Base-by-base conservation (phyloP, 2,329 filamentous ascomycete genomes). In the Fusarium udum region DNA sequence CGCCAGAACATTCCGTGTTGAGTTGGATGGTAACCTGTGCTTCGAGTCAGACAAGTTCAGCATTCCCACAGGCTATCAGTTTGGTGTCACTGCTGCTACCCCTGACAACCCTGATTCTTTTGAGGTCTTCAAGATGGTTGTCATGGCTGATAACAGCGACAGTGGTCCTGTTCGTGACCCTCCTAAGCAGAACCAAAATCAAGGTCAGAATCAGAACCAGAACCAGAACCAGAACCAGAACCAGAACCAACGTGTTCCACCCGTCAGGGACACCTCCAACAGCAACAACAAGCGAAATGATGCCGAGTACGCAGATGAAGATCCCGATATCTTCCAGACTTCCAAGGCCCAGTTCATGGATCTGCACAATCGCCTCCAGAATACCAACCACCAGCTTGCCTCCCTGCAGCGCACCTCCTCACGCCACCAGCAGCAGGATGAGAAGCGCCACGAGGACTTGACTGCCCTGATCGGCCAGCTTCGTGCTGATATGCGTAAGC, bases 101-200 rank as follows among this genome's bases (percentile, higher is more conserved):
- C 93, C 94, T 36, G 95, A 98, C 75, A 95, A 91, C 77, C 95
- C 96, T 2, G 96, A 99, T 83, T 97, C 94, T 10, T 97, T 98
- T 78, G 96, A 99, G 83, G 83, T 97, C 74, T 96, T 95, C 86
- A 97, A 95, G 81, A 89, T 98, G 79, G 87, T 93, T 40, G 89
- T 96, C 58, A 90, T 91, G 79, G 91, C 88, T 16, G 88, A 90
- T 77, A 84, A 77, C 66, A 78, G 71, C 39, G 74, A 75, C 18
- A 60, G 59, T n/a, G 64, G 78, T 62, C 48, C 78, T 75, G 65
- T 71, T 64, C 73, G 57, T 78, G 81, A 68, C 77, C 78, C 61
- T 74, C 69, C 40, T 61, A 72, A 69, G 56, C 78, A 82, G 53
- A 59, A 66, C n/a, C 64, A 64, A 13, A 67, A 60, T 5, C 64